These are phyloP conservation scores for Sisymbrium irio DNA, from an alignment of 345 rosid genomes.

Conservation along the genomic window DNA sequence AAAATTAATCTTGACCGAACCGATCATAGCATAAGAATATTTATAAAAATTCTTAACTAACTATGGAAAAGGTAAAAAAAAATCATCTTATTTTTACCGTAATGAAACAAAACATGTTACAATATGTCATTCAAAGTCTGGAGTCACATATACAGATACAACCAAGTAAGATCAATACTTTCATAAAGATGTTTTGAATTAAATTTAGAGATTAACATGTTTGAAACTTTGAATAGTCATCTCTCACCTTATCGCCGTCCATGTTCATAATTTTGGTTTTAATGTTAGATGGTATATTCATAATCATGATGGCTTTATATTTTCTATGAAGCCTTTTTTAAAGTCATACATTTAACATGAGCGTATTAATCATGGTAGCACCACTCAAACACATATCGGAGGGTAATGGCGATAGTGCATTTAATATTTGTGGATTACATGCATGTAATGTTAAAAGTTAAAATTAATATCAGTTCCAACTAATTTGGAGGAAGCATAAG, in stretches of 20 bases:
- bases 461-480: slow-evolving; percentile 1
- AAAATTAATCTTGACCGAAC: background rate
- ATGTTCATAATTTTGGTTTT: background rate
- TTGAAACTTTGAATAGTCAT: background rate
- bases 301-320: slow-evolving; percentile 19
- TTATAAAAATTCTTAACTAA: background rate
- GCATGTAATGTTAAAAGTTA: slow-evolving; percentile 3
- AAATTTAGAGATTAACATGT: background rate
- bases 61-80: background rate
- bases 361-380: slow-evolving; percentile 21
- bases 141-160: no score
- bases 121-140: background rate
- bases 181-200: no score
- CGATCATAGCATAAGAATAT: background rate
- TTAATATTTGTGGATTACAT: background rate
- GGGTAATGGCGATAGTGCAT: background rate
- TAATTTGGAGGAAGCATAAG: slow-evolving; percentile 3
- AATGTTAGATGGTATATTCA: slow-evolving; percentile 15
- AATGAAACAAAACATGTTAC: background rate
- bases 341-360: slow-evolving; percentile 21
- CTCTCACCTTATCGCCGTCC: slow-evolving; percentile 23
- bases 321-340: slow-evolving; percentile 2
- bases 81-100: no score
- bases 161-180: no score
- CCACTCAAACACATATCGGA: slow-evolving; percentile 20